Base-by-base conservation (phyloP, 1,284 basidiomycete genomes). In the Marasmius sp. region DNA sequence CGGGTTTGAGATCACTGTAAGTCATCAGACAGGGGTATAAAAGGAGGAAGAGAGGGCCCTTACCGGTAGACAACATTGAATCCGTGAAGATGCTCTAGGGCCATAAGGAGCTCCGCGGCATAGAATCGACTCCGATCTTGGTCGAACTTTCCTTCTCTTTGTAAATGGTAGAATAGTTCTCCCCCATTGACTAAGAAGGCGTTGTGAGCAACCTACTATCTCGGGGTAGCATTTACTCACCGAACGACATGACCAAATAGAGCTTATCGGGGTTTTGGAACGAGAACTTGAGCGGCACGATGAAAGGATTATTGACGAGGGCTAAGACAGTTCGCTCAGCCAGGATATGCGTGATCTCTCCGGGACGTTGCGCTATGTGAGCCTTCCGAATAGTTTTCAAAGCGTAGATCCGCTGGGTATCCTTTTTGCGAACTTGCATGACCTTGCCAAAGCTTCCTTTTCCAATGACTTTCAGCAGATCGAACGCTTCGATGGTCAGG, bases 331-430 rank as follows among this genome's bases (percentile, higher is more conserved):
- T 98, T 63, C 97, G 85, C 79, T 99, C 97, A 0, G 97, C 97
- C 20, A 99, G 84, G 58, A 98, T 99, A 73, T 99, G 97, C 3
- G 95, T 99, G 69, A 99, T 98, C 78, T 99, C 97, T 49, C 96
- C 96, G 0, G 91, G 91, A 1, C 97, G 86, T 34, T 94, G 94
- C 3, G 97, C 97, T 68, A 99, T 99, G 75, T 99, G 97, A 1
- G 97, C 97, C 77, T 99, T 99, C 60, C 97, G 89, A 71, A 99
- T 98, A 1, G 97, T 98, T 81, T 99, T 99, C 72, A 99, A 84
- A 0, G 97, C 97, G 77, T 99, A 99, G 72, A 99, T 94, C 65
- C 97, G 94, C 61, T 94, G 88, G 0, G 97, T 99, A 77, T 99
- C 96, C 77, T 97, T 95, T 81, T 99, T 99, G 58, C 94, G 90